Base-by-base conservation (phyloP, 2,329 filamentous ascomycete genomes). In the Amauroascus niger region DNA sequence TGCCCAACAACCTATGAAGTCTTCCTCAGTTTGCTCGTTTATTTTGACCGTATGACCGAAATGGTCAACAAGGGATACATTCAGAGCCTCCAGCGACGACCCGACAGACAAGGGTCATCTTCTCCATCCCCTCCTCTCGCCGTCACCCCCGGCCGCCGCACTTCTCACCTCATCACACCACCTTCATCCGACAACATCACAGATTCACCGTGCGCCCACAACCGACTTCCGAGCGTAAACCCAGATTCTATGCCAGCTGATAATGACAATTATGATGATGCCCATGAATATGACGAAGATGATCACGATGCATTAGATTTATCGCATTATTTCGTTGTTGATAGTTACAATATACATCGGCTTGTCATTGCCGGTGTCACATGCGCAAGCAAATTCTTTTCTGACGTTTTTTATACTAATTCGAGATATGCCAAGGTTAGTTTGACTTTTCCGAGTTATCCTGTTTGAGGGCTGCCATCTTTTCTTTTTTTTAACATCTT, bases 361-460 rank as follows among this genome's bases (percentile, higher is more conserved):
- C 76, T 98, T 53, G 90, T 97, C 52, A 98, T 98, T 67, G 88
- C 93, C 1, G 93, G 91, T 33, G 93, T 98, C 43, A 98, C 93
- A 2, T 97, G 93, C 70, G 90, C 93, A 4, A 97, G 91, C 80
- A 98, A 98, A 71, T 98, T 97, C 77, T 98, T 98, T 72, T 97
- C 91, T 4, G 82, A 98, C 72, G 91, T 97, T 39, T 98, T 98
- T 64, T 98, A 97, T 68, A 98, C 93, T 8, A 98, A 98, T 71
- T 97, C 93, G 53, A 82, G 93, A 82, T 98, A 98, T 69, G 93
- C 93, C 56, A 98, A 97, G 86, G 93, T 95, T 77, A 59, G 77
- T 22, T 9, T 37, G 11, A 24, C 73, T 14, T 49, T 30, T n/a
- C n/a, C n/a, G n/a, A 43, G 14, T 22, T 6, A 9, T 9, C 22